A percentile compares a stretch with the other conserved stretches of the same genome.
Evolutionary conservation across 495 filamentous ascomycete genomes (phyloP).

Genomic region (Neurospora sublineolata): DNA sequence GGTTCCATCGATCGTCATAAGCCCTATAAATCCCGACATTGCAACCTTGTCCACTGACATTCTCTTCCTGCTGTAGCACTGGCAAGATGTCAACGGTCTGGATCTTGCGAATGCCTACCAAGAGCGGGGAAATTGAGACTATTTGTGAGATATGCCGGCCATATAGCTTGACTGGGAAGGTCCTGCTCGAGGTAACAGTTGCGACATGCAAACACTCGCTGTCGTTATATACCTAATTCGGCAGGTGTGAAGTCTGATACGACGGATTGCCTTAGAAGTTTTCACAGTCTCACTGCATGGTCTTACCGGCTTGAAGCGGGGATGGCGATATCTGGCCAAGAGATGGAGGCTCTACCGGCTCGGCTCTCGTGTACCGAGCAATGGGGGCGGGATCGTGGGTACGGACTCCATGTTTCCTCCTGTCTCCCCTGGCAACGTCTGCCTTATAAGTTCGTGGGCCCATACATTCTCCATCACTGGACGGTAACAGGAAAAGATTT

Average conservation of each 20-base stretch:
- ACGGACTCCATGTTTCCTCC: neutral
- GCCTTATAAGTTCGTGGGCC: neutral
- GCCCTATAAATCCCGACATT: neutral
- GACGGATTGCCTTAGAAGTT: neutral
- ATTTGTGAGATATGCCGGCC: neutral
- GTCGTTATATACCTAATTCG: neutral
- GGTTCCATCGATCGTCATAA: neutral
- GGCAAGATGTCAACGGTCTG: neutral
- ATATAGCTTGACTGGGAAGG: neutral
- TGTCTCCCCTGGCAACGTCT: neutral
- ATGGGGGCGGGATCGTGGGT: neutral
- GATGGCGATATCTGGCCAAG: neutral
- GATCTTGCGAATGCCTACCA: neutral
- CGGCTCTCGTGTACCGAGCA: neutral
- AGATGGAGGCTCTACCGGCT: neutral
- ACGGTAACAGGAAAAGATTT: neutral
- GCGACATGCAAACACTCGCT: neutral
- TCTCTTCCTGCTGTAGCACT: neutral
- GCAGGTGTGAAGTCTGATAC: neutral
- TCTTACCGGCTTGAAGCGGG: neutral
- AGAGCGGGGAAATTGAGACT: neutral
- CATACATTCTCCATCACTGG: neutral
- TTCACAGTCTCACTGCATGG: neutral
- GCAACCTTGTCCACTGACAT: neutral
- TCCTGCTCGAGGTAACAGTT: neutral